Conservation (phyloP, 805 yeast genomes). For the Yamadazyma akitaensis region DNA sequence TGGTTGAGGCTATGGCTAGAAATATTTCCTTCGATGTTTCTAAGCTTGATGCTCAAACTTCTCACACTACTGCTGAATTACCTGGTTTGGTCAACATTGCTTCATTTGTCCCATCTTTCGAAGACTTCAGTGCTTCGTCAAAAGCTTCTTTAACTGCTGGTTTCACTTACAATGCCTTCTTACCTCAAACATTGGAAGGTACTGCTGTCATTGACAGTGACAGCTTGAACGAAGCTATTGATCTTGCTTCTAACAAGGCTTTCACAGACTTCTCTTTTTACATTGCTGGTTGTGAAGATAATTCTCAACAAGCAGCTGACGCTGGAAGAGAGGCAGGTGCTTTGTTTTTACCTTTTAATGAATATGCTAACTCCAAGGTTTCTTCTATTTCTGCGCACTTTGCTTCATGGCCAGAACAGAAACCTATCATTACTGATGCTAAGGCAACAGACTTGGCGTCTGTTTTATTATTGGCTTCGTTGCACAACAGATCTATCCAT, state of each 20-base stretch:
- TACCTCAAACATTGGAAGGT: constrained; percentile 69
- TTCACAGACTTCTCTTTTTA: constrained; percentile 81
- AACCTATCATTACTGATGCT: constrained; percentile 91
- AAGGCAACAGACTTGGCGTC: constrained; percentile 91
- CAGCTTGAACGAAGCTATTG: constrained; percentile 63
- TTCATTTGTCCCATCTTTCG: constrained; percentile 69
- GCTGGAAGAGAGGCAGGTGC: constrained; percentile 70
- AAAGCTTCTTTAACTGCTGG: constrained; percentile 78
- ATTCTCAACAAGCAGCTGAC: constrained; percentile 58
- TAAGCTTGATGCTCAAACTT: constrained; percentile 83
- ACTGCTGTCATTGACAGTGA: constrained; percentile 61
- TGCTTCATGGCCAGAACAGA: constrained; percentile 76
- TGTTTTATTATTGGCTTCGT: constrained; percentile 80
- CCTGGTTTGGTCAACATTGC: constrained; percentile 88
- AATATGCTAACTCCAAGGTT: constrained; percentile 63
- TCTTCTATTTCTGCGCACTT: constrained; percentile 78
- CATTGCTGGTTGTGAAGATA: constrained; percentile 76
- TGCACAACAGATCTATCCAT: constrained; percentile 81
- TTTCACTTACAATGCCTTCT: constrained; percentile 78
- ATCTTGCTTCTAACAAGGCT: constrained; percentile 53
- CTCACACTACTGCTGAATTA: constrained; percentile 74
- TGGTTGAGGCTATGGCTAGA: constrained; percentile 90
- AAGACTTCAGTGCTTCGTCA: constrained; percentile 66
- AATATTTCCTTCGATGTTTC: constrained; percentile 63
- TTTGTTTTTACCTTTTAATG: constrained; percentile 76